Base-by-base conservation (phyloP, 2,329 filamentous ascomycete species). In the Colletotrichum sp. region DNA sequence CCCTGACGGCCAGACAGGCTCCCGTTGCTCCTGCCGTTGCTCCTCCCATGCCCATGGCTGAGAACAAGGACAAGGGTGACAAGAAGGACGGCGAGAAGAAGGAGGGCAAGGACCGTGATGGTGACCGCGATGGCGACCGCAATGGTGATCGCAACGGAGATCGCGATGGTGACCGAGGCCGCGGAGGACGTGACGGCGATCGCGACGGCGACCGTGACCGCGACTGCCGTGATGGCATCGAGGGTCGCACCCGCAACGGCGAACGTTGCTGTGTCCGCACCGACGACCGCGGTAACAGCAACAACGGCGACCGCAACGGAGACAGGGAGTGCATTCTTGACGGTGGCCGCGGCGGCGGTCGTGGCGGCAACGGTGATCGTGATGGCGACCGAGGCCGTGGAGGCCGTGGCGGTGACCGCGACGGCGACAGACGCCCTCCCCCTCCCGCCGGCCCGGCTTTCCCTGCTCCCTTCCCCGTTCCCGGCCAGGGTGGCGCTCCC, bases 381-480 rank as follows among this genome's bases (percentile, higher is more conserved):
- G 34, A 30, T 7, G 66, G 64, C 13, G 64, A 30, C 34, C 62
- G 62, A 28, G 39, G 28, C 8, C 30, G 52, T 10, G 30, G 65
- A n/a, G 43, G 43, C 18, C 18, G 65, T 36, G 28, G 12, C 30
- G 43, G 55, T 25, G 66, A 32, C n/a, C 43, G 69, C 12, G 61
- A 65, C 10, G 71, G 58, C 15, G 56, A 30, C 56, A 64, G 64
- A 16, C 62, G 43, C 27, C 73, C 61, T n/a, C 60, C 66, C 36
- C 71, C 72, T 18, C 56, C 69, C 32, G 43, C 56, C 10, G 16
- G n/a, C 18, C 61, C 66, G 52, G 55, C 15, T 6, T 72, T 75
- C 43, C 66, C 71, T 12, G 71, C 71, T 10, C 71, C 62, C 30
- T 71, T 72, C 73, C 73, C 62, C 39, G 39, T 56, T 25, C 73